Evolutionary conservation across 257 asterid species (phyloP).

Genomic region (Fraxinus quadrangulata): DNA sequence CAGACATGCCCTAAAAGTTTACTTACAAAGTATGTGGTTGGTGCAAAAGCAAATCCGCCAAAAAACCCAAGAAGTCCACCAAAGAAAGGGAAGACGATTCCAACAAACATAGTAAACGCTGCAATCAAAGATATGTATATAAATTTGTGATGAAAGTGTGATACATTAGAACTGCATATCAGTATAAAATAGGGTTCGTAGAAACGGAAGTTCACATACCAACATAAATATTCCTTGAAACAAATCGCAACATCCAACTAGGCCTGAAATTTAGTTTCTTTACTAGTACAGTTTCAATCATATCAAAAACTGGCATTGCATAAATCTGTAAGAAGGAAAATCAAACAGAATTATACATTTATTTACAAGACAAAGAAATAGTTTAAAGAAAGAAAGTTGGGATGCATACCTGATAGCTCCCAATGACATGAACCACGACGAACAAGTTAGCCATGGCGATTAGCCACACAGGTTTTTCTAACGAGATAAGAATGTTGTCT

Average conservation of each 20-base stretch:
- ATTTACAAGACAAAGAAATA: background rate
- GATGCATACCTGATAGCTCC: slow-evolving; percentile 39
- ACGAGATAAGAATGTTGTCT: slow-evolving; percentile 24
- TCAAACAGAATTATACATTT: background rate
- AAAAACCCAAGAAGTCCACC: slow-evolving; percentile 45
- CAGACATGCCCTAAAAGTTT: background rate
- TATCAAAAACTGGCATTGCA: slow-evolving; percentile 57
- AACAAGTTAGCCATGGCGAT: slow-evolving; percentile 47
- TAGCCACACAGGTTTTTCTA: slow-evolving; percentile 39
- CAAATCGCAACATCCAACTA: slow-evolving; percentile 38
- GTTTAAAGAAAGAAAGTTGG: background rate
- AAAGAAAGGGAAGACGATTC: slow-evolving; percentile 49
- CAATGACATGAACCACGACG: slow-evolving; percentile 42
- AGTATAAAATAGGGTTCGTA: background rate
- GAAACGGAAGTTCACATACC: slow-evolving; percentile 31
- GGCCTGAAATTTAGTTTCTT: slow-evolving; percentile 38
- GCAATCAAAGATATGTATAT: slow-evolving; percentile 8
- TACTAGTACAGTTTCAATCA: slow-evolving; percentile 51
- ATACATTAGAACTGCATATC: background rate
- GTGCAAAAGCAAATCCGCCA: slow-evolving; percentile 51
- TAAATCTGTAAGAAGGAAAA: slow-evolving; percentile 33
- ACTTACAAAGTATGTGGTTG: slow-evolving; percentile 54
- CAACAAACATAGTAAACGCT: slow-evolving; percentile 50
- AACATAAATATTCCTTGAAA: slow-evolving; percentile 43
- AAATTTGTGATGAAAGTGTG: background rate